Evolutionary conservation across 257 asterid genomes (phyloP).

Genomic region (Sherardia arvensis): DNA sequence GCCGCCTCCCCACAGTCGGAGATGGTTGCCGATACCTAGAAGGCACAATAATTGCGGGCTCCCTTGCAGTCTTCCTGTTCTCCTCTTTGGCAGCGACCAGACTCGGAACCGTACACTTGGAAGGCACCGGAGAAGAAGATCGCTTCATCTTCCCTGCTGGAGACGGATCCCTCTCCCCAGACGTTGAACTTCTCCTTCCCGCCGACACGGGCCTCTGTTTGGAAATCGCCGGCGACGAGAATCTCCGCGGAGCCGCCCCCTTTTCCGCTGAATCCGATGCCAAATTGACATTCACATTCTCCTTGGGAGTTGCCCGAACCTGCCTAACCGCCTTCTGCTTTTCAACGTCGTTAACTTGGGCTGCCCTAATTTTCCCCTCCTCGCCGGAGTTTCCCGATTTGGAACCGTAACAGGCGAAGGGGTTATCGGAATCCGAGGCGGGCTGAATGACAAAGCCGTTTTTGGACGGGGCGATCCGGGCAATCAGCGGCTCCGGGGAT

Average conservation of each 20-base stretch:
- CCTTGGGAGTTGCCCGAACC: constrained; percentile 36
- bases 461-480: constrained; percentile 34
- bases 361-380: constrained; percentile 13
- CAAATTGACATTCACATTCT: constrained; percentile 48
- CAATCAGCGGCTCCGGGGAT: constrained; percentile 68
- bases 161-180: constrained; percentile 65
- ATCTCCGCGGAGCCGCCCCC: constrained; percentile 42
- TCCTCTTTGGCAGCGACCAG: constrained; percentile 79
- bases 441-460: constrained; percentile 70
- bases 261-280: constrained; percentile 3
- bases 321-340: constrained; percentile 23
- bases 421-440: constrained; percentile 53
- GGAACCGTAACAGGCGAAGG: constrained; percentile 42
- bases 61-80: constrained; percentile 56
- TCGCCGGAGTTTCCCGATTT: constrained; percentile 29
- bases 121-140: constrained; percentile 80
- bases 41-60: constrained; percentile 82
- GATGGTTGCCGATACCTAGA: constrained; percentile 92
- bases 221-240: constrained; percentile 55
- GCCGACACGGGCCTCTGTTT: constrained; percentile 56
- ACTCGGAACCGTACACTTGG: constrained; percentile 86
- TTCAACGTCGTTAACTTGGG: constrained; percentile 9
- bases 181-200: constrained; percentile 39
- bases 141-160: constrained; percentile 75
- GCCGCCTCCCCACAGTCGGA: constrained; percentile 59